Evolutionary conservation across 257 asterid species (phyloP), one percentile per base, ranked within the genome.

Genomic region (Prunella vulgaris): DNA sequence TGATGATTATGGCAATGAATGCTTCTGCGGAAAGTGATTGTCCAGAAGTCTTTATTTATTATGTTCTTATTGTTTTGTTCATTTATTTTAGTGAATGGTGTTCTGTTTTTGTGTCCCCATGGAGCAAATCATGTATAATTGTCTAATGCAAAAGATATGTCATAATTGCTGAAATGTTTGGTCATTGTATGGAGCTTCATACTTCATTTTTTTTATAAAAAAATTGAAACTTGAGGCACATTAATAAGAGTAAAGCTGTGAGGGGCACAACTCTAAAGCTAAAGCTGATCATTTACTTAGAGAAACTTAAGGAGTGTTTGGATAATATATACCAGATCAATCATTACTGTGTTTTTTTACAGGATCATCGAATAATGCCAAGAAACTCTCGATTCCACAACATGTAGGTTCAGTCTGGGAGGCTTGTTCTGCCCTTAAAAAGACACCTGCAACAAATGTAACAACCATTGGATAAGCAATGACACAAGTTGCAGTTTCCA

Each of bases 401-500:
- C 86, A 90, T 10, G 95, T 86, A 0, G 96, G 96, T 74, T 78
- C 87, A 5, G 96, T 93, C 10, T 93, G 96, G 95, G 88, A 90
- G 21, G 92, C 91, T 70, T 93, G 96, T 76, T 64, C 90, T 17
- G 87, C 93, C 64, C 83, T 93, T 51, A 90, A 89, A 81, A 93
- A 88, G 77, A 82, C 96, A 38, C 99, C 97, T 2, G 60, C 93
- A 74, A 77, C 96, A 38, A 93, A 93, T 17, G 78, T 93, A 53
- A 87, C 91, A 15, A 97, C 99, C 66, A 86, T 93, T 22, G 97
- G 99, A 13, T 85, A 89, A 77, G 93, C 96, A 58, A 78, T 93
- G 85, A 88, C 93, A 20, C 90, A 84, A 63, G 81, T 84, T 27
- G 87, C 93, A 10, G 85, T 87, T 59, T 84, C 95, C 67, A 72